Conservation (phyloP, 2,329 filamentous ascomycete genomes). For the Botryotinia narcissicola region DNA sequence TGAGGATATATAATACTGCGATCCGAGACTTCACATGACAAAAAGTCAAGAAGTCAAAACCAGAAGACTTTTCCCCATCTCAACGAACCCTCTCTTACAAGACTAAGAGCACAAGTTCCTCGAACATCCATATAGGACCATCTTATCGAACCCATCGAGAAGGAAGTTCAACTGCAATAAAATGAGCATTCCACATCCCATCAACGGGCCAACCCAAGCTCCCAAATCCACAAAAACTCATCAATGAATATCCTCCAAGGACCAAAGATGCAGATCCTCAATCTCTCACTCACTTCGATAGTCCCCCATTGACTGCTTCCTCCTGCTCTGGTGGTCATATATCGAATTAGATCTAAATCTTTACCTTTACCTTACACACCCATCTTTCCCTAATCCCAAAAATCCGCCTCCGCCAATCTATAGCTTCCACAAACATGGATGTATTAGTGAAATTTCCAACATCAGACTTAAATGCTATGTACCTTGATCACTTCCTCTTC, state of each 20-base stretch:
- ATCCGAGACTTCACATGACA: neutral
- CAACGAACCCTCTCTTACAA: neutral
- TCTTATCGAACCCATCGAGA: neutral
- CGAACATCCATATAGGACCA: neutral
- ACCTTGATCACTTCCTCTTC: neutral
- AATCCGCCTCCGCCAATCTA: neutral
- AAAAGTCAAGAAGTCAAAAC: no score
- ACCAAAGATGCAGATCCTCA: neutral
- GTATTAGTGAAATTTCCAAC: neutral
- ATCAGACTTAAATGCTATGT: neutral
- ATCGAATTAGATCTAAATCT: neutral
- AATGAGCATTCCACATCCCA: no score
- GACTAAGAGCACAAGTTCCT: no score
- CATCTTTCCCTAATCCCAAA: neutral
- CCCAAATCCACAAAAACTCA: no score
- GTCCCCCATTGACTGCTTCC: fast-evolving
- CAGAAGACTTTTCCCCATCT: neutral
- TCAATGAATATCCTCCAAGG: neutral
- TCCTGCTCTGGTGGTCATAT: neutral
- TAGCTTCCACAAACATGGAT: neutral
- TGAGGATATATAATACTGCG: fast-evolving
- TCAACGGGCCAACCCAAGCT: neutral
- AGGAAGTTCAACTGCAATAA: neutral
- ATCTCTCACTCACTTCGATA: no score
- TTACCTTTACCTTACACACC: neutral